A percentile compares a stretch with the other conserved stretches of the same genome.
These are phyloP conservation scores for Colletotrichum ledebouriae DNA, from an alignment of 2,329 filamentous ascomycete genomes.

Conservation along the genomic window DNA sequence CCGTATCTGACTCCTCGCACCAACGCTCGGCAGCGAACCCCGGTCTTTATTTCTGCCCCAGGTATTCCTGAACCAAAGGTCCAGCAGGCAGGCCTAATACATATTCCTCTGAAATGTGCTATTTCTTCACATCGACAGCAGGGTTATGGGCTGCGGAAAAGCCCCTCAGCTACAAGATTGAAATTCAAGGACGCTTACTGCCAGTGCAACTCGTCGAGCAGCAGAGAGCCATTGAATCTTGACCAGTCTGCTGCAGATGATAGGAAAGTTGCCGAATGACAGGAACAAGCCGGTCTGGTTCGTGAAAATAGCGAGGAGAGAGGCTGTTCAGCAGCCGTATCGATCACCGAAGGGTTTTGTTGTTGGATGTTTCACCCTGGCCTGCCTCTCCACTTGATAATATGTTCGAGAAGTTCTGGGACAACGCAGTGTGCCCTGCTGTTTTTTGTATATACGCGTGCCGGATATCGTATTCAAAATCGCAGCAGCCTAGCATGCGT, in stretches of 20 bases:
- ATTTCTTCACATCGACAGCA: neutral
- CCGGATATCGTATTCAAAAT: neutral
- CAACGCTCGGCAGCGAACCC: slow-evolving; percentile 11
- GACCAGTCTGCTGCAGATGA: neutral
- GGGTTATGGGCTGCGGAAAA: slow-evolving; percentile 25
- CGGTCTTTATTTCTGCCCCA: neutral
- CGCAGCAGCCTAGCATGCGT: neutral
- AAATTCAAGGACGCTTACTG: slow-evolving; percentile 7
- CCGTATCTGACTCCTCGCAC: slow-evolving; percentile 1
- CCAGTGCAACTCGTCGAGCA: too few relatives aligned
- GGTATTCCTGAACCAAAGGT: slow-evolving; percentile 6
- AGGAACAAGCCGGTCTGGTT: slow-evolving; percentile 12
- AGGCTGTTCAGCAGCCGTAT: slow-evolving; percentile 3
- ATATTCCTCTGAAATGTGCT: too few relatives aligned
- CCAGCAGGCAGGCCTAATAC: neutral
- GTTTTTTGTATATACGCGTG: neutral
- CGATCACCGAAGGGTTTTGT: slow-evolving; percentile 25
- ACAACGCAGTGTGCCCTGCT: slow-evolving; percentile 11
- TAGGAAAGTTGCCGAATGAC: neutral
- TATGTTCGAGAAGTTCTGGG: slow-evolving; percentile 39
- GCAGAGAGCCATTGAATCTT: slow-evolving; percentile 3
- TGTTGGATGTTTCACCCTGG: slow-evolving; percentile 30
- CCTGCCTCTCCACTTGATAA: slow-evolving; percentile 13
- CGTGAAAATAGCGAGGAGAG: slow-evolving; percentile 19
- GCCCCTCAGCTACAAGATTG: slow-evolving; percentile 30